Conservation (phyloP, 2,329 filamentous ascomycete species). For the Thielaviopsis euricoi region DNA sequence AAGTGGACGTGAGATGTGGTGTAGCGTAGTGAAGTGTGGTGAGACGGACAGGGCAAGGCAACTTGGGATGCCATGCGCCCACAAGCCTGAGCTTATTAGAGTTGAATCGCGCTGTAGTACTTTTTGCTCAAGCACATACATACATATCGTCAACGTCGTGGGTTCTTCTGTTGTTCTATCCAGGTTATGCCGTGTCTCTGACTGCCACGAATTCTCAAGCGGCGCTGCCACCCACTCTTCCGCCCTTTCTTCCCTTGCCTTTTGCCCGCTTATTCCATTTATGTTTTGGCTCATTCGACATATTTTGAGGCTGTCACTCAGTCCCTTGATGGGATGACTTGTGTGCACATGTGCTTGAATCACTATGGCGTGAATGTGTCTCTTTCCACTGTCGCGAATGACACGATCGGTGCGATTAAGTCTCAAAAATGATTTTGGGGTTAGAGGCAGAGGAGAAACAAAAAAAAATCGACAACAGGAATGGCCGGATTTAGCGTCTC, state of each 20-base stretch:
- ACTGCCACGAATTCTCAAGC: neutral
- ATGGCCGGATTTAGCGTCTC: neutral
- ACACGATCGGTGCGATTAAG: too few relatives aligned
- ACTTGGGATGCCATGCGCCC: neutral
- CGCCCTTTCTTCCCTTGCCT: neutral
- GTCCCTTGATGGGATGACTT: neutral
- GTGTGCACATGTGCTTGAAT: neutral
- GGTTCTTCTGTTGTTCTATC: too few relatives aligned
- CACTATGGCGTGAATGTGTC: too few relatives aligned
- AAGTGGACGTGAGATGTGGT: neutral
- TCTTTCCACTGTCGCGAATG: too few relatives aligned
- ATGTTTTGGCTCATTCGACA: neutral
- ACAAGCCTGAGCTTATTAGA: too few relatives aligned
- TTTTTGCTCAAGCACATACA: too few relatives aligned
- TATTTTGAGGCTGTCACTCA: neutral
- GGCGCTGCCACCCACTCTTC: neutral
- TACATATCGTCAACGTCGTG: too few relatives aligned
- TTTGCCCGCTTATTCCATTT: neutral
- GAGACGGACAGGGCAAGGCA: neutral
- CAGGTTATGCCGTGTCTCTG: neutral
- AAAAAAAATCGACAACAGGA: neutral
- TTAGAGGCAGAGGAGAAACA: too few relatives aligned
- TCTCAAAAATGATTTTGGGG: too few relatives aligned
- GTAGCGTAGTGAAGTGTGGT: neutral
- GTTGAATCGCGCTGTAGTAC: too few relatives aligned